Base-by-base conservation (phyloP, 2,329 filamentous ascomycete genomes). In the Talaromyces verruculosus region DNA sequence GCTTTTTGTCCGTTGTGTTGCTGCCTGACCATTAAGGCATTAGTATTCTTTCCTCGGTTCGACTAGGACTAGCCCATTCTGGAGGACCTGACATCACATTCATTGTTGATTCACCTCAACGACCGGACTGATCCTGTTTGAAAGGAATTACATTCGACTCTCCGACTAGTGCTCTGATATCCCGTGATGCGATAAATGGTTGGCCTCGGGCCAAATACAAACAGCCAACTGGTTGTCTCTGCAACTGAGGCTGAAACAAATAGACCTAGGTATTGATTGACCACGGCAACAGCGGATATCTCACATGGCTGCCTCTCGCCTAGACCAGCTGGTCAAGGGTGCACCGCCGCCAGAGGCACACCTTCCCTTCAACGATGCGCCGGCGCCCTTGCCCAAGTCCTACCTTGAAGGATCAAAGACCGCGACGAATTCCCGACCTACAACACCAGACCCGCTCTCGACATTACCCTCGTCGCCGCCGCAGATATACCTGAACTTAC, bases 401-500 rank as follows among this genome's bases (percentile, higher is more conserved):
- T 70, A 71, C 43, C 61, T 67, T 28, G 65, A 69, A 47, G 66
- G 63, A 17, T 63, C 71, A 55, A 68, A 69, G 37, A 71, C 80
- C 80, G 62, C 71, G 80, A 79, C 73, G 77, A 82, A 72, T 80
- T 83, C 74, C 71, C 82, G 69, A 71, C 81, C 69, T 70, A 81
- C 71, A 73, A 76, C 81, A 65, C 78, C 80, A 65, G 92, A 96
- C 76, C 92, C 92, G 33, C 86, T 94, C 68, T 89, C 88, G 72
- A 88, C 89, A 68, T 88, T 94, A 17, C 93, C 93, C n/a, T 94
- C 91, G 75, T 92, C 92, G 17, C 93, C 93, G 55, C 92, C 92
- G 64, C 95, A 97, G 83, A 97, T 99, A 75, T 99, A 99, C 81
- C 88, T 99, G 73, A 99, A 99, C 79, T 89, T 99, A 28, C 87